Evolutionary conservation across 176 grass and related monocot genomes (phyloP).

Genomic region (Phragmites australis): DNA sequence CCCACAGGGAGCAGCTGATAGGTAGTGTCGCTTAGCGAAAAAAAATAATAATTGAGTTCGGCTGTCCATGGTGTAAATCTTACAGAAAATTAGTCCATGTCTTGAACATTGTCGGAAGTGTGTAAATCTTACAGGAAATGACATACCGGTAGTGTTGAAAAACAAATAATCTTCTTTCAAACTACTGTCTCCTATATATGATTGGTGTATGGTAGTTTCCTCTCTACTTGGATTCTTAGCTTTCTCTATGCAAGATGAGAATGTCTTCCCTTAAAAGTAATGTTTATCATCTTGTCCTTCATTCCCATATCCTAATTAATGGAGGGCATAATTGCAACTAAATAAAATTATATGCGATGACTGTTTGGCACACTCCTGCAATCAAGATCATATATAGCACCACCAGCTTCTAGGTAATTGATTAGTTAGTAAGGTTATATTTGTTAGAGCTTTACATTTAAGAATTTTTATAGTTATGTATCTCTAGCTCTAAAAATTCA

Average conservation of each 20-base stretch:
- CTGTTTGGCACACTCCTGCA: slow-evolving; percentile 23
- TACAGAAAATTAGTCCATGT: too few relatives aligned
- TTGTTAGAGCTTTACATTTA: too few relatives aligned
- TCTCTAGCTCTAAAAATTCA: too few relatives aligned
- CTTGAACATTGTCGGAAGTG: too few relatives aligned
- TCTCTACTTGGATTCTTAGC: neutral
- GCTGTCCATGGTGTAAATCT: too few relatives aligned
- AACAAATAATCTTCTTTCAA: too few relatives aligned
- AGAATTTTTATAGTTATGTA: too few relatives aligned
- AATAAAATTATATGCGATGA: too few relatives aligned
- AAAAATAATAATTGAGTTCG: neutral
- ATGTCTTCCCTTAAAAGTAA: neutral
- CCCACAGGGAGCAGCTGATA: neutral
- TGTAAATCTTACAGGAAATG: neutral
- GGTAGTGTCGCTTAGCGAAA: neutral
- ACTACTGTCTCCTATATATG: neutral
- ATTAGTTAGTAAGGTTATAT: neutral
- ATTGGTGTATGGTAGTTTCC: neutral
- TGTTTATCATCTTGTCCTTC: neutral
- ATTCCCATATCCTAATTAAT: neutral
- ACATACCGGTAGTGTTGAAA: too few relatives aligned
- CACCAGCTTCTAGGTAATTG: neutral
- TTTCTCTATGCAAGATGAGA: neutral
- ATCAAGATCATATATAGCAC: slow-evolving; percentile 18
- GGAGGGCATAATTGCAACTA: slow-evolving; percentile 14